A percentile compares a stretch with the other conserved stretches of the same genome.
Conservation (phyloP, 495 filamentous ascomycete species). For the Penicillium longicatenatum region DNA sequence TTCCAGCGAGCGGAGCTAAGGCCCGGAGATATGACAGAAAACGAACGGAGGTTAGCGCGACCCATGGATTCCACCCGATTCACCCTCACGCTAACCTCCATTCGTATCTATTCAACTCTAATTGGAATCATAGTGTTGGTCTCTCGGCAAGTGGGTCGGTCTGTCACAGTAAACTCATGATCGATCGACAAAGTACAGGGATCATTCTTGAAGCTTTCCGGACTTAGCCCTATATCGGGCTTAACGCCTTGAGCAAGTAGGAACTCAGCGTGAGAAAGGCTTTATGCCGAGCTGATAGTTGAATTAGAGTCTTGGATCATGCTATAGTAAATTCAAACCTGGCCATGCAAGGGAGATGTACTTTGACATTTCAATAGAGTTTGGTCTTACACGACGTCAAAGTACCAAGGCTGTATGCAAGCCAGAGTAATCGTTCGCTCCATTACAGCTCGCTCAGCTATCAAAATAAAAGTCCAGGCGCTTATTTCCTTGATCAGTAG, state of each 20-base stretch:
- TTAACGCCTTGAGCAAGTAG: too few relatives aligned
- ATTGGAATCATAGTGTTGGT: neutral
- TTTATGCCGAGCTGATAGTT: too few relatives aligned
- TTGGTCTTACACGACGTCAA: neutral
- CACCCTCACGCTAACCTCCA: neutral
- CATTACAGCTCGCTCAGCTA: neutral
- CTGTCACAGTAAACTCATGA: too few relatives aligned
- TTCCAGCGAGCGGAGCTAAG: neutral
- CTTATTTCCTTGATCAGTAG: conserved; percentile 40
- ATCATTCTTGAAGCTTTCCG: too few relatives aligned
- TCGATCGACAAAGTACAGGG: too few relatives aligned
- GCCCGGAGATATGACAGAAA: neutral
- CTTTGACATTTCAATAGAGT: neutral
- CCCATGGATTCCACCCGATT: neutral
- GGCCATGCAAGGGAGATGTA: too few relatives aligned
- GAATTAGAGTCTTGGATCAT: too few relatives aligned
- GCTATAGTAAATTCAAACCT: too few relatives aligned
- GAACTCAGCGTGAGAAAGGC: too few relatives aligned
- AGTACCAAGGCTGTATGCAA: neutral
- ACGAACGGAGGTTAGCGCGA: conserved; percentile 1
- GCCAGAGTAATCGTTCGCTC: too few relatives aligned
- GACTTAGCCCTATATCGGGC: too few relatives aligned
- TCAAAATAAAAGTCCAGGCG: conserved; percentile 44
- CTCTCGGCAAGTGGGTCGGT: too few relatives aligned
- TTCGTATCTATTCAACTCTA: neutral